phyloP scores from a whole-genome alignment of 2,329 filamentous ascomycete genomes.

The Colletotrichum navitas region DNA sequence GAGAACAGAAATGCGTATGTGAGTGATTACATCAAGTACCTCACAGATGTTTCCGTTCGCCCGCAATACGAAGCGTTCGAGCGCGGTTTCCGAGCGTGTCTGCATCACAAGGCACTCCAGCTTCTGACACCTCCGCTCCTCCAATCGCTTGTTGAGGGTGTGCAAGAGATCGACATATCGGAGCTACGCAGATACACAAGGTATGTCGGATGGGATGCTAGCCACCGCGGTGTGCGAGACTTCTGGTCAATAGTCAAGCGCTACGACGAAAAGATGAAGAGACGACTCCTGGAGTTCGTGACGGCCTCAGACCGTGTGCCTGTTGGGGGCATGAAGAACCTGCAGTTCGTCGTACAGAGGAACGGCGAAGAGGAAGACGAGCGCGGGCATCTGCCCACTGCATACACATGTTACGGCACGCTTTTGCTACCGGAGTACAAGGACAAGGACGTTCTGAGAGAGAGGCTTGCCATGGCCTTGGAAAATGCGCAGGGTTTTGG shows the following conservation, averaged over 20 bases:
- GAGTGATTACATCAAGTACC: conserved; percentile 85
- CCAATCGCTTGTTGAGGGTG: conserved; percentile 85
- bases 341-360: conserved; percentile 86
- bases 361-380: conserved; percentile 74
- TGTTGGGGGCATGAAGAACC: conserved; percentile 83
- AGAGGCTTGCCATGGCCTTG: conserved; percentile 86
- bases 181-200: conserved; percentile 78
- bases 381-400: conserved; percentile 78
- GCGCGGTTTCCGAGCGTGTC: conserved; percentile 81
- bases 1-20: conserved; percentile 84
- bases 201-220: conserved; percentile 84
- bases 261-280: conserved; percentile 77
- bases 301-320: conserved; percentile 93
- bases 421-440: conserved; percentile 87
- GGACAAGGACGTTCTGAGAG: conserved; percentile 75
- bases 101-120: conserved; percentile 76
- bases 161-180: conserved; percentile 81
- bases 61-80: conserved; percentile 86
- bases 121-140: conserved; percentile 80
- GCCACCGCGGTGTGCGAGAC: conserved; percentile 76
- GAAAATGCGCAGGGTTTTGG: conserved; percentile 93
- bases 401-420: conserved; percentile 93
- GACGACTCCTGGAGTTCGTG: conserved; percentile 89
- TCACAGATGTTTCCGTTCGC: conserved; percentile 81
- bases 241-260: conserved; percentile 87